Conservation (phyloP, 495 filamentous ascomycete genomes). For the Daldinia vernicosa region DNA sequence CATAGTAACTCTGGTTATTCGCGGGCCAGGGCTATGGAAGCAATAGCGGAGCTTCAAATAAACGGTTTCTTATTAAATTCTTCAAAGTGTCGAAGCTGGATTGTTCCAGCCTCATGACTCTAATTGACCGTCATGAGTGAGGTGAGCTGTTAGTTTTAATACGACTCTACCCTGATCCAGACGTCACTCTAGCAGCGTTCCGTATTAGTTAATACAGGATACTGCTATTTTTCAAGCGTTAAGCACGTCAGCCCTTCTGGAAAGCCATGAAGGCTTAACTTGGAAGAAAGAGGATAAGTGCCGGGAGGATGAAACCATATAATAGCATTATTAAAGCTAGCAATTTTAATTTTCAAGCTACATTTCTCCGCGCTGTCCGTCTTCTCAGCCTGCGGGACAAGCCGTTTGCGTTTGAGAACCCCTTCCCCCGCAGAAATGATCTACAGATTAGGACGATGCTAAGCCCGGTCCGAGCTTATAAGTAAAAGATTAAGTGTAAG, state of each 20-base stretch:
- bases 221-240: neutral
- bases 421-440: conserved; percentile 41
- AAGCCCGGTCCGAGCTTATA: conserved; percentile 35
- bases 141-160: neutral
- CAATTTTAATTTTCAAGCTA: conserved; percentile 24
- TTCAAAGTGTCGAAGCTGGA: neutral
- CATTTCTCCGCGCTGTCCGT: neutral
- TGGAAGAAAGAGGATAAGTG: conserved; percentile 14
- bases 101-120: conserved; percentile 22
- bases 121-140: neutral
- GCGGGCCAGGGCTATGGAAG: conserved; percentile 22
- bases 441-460: conserved; percentile 35
- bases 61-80: conserved; percentile 17
- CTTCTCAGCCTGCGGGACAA: conserved; percentile 24
- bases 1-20: conserved; percentile 17
- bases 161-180: conserved; percentile 1
- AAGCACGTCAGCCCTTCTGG: neutral
- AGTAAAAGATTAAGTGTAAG: conserved; percentile 35
- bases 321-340: conserved; percentile 18
- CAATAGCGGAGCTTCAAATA: conserved; percentile 17
- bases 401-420: conserved; percentile 31
- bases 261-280: conserved; percentile 8
- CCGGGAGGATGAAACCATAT: conserved; percentile 9
- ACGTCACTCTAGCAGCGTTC: conserved; percentile 19
- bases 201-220: neutral